phyloP scores from a whole-genome alignment of 768 basidiomycete genomes.

The Mycena polygramma region DNA sequence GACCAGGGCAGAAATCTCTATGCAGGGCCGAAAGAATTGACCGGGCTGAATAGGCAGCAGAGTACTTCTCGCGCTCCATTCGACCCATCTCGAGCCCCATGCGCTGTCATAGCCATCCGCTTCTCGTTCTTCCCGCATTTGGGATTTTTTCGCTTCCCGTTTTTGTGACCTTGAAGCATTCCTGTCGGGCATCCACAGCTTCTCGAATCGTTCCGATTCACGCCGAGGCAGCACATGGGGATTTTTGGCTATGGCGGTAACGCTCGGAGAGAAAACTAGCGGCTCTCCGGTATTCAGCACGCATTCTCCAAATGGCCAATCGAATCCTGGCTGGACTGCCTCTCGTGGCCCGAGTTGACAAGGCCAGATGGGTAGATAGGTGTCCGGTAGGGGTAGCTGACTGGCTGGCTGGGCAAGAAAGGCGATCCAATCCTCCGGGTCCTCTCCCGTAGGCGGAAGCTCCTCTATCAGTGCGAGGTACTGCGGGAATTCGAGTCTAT shows the following conservation, averaged over 20 bases:
- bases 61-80: neutral
- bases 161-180: too few relatives aligned
- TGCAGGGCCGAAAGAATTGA: neutral
- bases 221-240: neutral
- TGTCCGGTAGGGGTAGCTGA: neutral
- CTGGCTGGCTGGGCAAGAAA: constrained; percentile 8
- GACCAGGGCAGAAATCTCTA: neutral
- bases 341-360: constrained; percentile 9
- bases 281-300: neutral
- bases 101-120: neutral
- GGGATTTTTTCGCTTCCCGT: neutral
- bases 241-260: too few relatives aligned
- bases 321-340: constrained; percentile 9
- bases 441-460: neutral
- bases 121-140: too few relatives aligned
- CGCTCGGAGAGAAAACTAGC: neutral
- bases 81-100: constrained; percentile 2
- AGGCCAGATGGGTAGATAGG: constrained; percentile 20
- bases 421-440: neutral
- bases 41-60: neutral
- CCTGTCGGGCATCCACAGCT: neutral
- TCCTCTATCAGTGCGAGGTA: neutral
- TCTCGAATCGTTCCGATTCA: neutral
- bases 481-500: neutral
- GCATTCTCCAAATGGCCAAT: constrained; percentile 18